These are phyloP conservation scores for Russula sp. DNA, from an alignment of 768 basidiomycete genomes.

Conservation along the genomic window DNA sequence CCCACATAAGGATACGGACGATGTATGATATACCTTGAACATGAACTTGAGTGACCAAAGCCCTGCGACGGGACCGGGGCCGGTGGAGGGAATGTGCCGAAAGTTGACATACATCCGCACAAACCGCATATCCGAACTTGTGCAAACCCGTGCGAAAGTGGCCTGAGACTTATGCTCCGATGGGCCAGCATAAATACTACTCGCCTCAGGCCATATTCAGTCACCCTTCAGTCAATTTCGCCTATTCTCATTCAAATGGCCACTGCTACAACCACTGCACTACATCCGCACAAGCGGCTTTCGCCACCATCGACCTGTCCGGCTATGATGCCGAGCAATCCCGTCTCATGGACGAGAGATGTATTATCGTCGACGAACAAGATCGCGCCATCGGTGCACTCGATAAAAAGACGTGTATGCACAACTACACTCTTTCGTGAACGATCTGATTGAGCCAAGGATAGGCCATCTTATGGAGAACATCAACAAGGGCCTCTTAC, in stretches of 20 bases:
- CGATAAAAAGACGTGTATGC: constrained; percentile 94
- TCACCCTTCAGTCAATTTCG: constrained; percentile 6
- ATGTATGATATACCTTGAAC: background rate
- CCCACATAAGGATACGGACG: constrained; percentile 36
- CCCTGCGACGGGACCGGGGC: background rate
- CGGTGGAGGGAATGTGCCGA: constrained; percentile 1
- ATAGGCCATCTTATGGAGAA: constrained; percentile 97
- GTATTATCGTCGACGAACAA: constrained; percentile 87
- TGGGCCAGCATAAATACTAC: constrained; percentile 21
- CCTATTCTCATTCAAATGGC: constrained; percentile 32
- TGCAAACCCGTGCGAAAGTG: constrained; percentile 17
- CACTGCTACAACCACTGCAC: constrained; percentile 41
- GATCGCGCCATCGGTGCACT: constrained; percentile 81
- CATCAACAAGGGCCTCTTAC: constrained; percentile 88
- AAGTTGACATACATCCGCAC: constrained; percentile 23
- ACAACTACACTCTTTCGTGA: background rate
- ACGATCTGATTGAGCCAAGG: constrained; percentile 8
- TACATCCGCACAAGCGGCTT: constrained; percentile 30
- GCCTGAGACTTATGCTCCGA: constrained; percentile 4
- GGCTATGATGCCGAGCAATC: constrained; percentile 91
- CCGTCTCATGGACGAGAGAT: constrained; percentile 92
- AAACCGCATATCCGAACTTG: constrained; percentile 2
- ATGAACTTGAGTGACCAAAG: background rate
- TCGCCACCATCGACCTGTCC: constrained; percentile 74
- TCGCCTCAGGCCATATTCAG: background rate